These are phyloP conservation scores for Leccinum barrowsii DNA, from an alignment of 768 basidiomycete genomes.

Conservation along the genomic window DNA sequence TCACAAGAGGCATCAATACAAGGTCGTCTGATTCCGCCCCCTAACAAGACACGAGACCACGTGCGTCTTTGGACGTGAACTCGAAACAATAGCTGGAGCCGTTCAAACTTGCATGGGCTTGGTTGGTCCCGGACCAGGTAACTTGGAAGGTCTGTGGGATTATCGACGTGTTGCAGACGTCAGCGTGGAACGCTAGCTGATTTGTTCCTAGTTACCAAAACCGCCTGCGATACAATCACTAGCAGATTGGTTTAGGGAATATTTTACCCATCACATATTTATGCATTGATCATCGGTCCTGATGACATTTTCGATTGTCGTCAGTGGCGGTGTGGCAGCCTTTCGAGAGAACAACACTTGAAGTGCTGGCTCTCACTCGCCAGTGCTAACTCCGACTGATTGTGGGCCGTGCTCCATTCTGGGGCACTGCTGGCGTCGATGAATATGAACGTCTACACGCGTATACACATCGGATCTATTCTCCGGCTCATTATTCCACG, in stretches of 20 bases:
- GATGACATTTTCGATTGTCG: conserved; percentile 7
- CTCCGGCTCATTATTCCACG: conserved; percentile 2
- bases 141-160: neutral
- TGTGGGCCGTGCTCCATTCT: neutral
- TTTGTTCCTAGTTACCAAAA: conserved; percentile 2
- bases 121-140: neutral
- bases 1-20: conserved; percentile 1
- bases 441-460: conserved; percentile 11
- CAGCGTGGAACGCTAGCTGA: neutral
- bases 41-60: neutral
- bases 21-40: conserved; percentile 7
- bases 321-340: conserved; percentile 9
- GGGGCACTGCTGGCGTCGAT: neutral
- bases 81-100: neutral
- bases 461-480: neutral
- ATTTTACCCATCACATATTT: neutral
- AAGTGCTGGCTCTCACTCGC: neutral
- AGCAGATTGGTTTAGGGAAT: neutral
- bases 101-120: neutral
- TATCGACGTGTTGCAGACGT: neutral
- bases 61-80: neutral
- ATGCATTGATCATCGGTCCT: conserved; percentile 6
- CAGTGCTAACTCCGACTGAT: neutral
- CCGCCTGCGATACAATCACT: neutral
- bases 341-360: neutral